Conservation (phyloP, 257 asterid species). For the Nicotiana tomentosiformis region DNA sequence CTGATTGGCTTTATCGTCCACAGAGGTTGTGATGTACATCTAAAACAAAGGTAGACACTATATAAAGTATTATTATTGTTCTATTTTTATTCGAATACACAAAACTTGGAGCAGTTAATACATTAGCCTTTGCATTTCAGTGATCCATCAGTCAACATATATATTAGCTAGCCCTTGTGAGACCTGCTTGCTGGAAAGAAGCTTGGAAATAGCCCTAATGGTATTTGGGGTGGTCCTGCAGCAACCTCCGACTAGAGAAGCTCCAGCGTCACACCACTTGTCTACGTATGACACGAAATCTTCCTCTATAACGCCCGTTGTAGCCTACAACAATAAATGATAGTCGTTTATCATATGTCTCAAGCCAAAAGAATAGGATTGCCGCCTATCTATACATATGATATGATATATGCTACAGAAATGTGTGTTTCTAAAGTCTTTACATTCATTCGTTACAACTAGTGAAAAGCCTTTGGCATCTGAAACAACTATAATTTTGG, state of each 20-base stretch:
- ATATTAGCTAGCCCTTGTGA: neutral
- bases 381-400: neutral
- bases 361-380: neutral
- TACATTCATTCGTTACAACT: neutral
- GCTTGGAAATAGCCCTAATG: constrained; percentile 53
- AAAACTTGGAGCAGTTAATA: neutral
- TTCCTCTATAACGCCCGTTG: constrained; percentile 41
- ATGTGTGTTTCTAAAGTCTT: neutral
- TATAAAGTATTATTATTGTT: neutral
- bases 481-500: neutral
- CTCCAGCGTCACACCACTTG: constrained; percentile 83
- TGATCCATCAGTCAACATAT: neutral
- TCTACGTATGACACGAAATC: constrained; percentile 68
- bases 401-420: neutral
- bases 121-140: neutral
- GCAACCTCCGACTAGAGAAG: constrained; percentile 77
- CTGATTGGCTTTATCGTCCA: too few relatives aligned
- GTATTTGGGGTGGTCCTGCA: constrained; percentile 84
- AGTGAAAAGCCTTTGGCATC: neutral
- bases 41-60: neutral
- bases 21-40: too few relatives aligned
- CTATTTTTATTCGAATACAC: too few relatives aligned
- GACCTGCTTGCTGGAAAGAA: constrained; percentile 25
- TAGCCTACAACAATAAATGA: neutral
- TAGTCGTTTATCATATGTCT: neutral